These are phyloP conservation scores for Backusella psychrophila DNA, from an alignment of 192 early-diverging fungal species.

Conservation along the genomic window DNA sequence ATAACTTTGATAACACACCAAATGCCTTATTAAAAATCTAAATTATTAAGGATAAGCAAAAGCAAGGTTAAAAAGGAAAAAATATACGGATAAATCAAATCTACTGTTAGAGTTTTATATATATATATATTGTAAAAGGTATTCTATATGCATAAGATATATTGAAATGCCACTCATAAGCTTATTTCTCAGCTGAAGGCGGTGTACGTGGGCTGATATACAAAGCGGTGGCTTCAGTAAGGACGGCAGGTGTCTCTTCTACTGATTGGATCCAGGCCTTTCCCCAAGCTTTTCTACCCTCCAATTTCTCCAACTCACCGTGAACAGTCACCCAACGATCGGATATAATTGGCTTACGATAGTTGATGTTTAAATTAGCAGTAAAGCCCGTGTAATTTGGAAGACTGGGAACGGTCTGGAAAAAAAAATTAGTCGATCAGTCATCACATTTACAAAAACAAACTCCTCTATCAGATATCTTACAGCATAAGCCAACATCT, in stretches of 20 bases:
- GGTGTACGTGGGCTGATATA: constrained; percentile 22
- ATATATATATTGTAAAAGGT: not conserved
- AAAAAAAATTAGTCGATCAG: not conserved
- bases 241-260: constrained; percentile 17
- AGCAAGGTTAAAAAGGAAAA: not conserved
- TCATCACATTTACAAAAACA: not conserved
- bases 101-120: not conserved
- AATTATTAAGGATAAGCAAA: not conserved
- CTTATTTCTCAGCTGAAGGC: not conserved
- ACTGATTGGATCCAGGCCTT: constrained; percentile 22
- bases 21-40: not conserved
- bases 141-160: not conserved
- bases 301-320: constrained; percentile 13
- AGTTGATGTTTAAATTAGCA: constrained; percentile 31
- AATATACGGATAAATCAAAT: not conserved
- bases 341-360: constrained; percentile 22
- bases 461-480: not conserved
- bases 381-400: constrained; percentile 30
- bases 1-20: not conserved
- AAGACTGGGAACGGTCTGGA: constrained; percentile 17
- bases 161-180: not conserved
- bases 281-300: constrained; percentile 31
- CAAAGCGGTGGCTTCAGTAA: constrained; percentile 24
- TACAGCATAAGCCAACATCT: constrained; percentile 34
- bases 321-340: constrained; percentile 26